Evolutionary conservation across 257 asterid species (phyloP).

Genomic region (Solanum piurae): DNA sequence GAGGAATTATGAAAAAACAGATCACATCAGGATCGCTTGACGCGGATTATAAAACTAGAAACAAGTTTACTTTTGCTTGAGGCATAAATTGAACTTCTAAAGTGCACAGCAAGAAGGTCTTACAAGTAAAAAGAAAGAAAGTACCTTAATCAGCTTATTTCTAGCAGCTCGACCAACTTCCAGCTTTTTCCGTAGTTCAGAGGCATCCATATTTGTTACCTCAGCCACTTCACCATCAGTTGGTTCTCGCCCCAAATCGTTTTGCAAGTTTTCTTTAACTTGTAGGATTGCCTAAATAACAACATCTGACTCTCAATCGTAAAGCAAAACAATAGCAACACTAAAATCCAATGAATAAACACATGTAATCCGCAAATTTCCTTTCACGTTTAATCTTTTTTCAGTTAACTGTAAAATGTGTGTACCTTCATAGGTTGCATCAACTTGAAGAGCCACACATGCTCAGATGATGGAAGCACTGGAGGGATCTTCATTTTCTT

Average conservation of each 20-base stretch:
- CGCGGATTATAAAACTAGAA: background rate
- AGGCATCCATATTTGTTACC: constrained; percentile 30
- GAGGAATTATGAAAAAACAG: background rate
- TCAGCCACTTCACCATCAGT: constrained; percentile 57
- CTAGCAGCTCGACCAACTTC: constrained; percentile 87
- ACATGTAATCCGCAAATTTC: background rate
- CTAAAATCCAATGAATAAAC: background rate
- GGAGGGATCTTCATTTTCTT: constrained; percentile 86
- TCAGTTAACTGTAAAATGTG: background rate
- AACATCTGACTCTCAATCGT: background rate
- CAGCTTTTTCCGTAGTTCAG: constrained; percentile 45
- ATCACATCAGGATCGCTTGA: background rate
- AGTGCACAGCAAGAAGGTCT: background rate
- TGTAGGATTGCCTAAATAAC: constrained; percentile 47
- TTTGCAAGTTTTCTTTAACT: constrained; percentile 50
- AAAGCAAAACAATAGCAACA: background rate
- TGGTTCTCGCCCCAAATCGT: constrained; percentile 56
- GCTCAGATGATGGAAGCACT: constrained; percentile 72
- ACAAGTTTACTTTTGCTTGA: background rate
- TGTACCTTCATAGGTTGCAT: constrained; percentile 89
- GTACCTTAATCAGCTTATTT: constrained; percentile 84
- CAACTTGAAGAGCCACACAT: constrained; percentile 63
- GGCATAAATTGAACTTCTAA: background rate
- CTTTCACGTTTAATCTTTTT: background rate
- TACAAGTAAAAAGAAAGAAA: background rate